Conservation (phyloP, 2,329 filamentous ascomycete species). For the Neurospora sp. region DNA sequence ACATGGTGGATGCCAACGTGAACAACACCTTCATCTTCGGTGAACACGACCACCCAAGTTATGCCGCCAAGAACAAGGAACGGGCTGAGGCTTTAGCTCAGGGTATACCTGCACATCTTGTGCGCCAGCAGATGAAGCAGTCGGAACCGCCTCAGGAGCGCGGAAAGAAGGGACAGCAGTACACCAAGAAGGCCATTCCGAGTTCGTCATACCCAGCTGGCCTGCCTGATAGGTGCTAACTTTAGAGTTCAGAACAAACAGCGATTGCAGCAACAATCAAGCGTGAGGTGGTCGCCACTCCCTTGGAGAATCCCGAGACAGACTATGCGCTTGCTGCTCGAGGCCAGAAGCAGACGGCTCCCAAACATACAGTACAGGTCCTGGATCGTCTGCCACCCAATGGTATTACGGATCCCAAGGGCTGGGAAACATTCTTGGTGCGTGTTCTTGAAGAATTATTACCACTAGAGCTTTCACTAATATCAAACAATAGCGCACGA, state of each 20-base stretch:
- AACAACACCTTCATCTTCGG: slow-evolving; percentile 87
- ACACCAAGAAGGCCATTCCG: slow-evolving; percentile 62
- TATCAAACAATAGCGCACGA: slow-evolving; percentile 37
- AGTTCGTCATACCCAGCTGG: slow-evolving; percentile 40
- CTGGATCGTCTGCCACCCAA: slow-evolving; percentile 23
- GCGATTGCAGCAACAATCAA: slow-evolving; percentile 61
- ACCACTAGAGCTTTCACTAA: background rate
- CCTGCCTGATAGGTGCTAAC: slow-evolving; percentile 12
- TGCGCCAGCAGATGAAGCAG: slow-evolving; percentile 31
- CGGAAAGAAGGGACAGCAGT: slow-evolving; percentile 40
- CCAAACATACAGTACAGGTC: slow-evolving; percentile 46
- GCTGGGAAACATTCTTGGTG: slow-evolving; percentile 49
- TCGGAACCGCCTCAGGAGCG: slow-evolving; percentile 17
- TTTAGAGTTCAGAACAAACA: slow-evolving; percentile 55
- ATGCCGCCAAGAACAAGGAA: slow-evolving; percentile 48
- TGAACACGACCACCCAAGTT: slow-evolving; percentile 83
- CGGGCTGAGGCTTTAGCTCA: slow-evolving; percentile 46
- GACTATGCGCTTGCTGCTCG: slow-evolving; percentile 49
- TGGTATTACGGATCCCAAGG: slow-evolving; percentile 23
- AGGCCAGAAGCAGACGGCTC: slow-evolving; percentile 50
- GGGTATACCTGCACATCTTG: slow-evolving; percentile 49
- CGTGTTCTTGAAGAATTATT: slow-evolving; percentile 20
- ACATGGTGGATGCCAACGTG: slow-evolving; percentile 55
- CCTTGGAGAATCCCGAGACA: slow-evolving; percentile 63
- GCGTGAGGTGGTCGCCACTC: slow-evolving; percentile 68